Percentiles rank a stretch among this genome's conserved stretches.
These are phyloP conservation scores for Dovyalis caffra DNA, from an alignment of 345 rosid genomes.

Conservation along the genomic window DNA sequence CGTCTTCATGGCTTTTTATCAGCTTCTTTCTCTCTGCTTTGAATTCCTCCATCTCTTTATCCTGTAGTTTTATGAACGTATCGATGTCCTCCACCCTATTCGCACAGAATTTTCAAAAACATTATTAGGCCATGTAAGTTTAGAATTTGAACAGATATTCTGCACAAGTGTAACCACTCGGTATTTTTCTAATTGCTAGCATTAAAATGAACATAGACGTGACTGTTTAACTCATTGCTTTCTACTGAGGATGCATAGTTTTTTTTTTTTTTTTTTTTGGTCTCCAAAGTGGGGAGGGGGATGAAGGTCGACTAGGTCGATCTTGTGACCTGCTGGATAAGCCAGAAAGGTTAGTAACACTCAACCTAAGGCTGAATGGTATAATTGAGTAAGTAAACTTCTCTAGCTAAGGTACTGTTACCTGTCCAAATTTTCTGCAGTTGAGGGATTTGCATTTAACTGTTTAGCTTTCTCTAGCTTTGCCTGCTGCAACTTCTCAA, in stretches of 20 bases:
- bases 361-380: too few species aligned
- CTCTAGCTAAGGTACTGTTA: background rate
- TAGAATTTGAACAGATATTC: background rate
- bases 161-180: background rate
- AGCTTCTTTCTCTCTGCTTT: constrained; percentile 10
- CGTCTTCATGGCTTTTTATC: background rate
- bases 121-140: too few species aligned
- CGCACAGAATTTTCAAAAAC: background rate
- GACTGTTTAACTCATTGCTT: too few species aligned
- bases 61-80: background rate
- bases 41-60: constrained; percentile 12
- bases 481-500: constrained; percentile 7
- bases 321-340: too few species aligned
- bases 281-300: too few species aligned
- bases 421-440: constrained; percentile 5
- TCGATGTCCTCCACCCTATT: background rate
- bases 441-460: constrained; percentile 1
- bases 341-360: too few species aligned
- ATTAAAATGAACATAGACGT: background rate
- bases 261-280: too few species aligned
- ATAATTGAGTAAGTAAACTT: too few species aligned
- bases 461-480: constrained; percentile 7
- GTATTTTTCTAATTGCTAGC: background rate
- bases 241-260: too few species aligned
- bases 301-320: too few species aligned